Evolutionary conservation across 2,329 filamentous ascomycete species (phyloP), one percentile per base, ranked within the genome.

Genomic region (Dothidotthia symphoricarpi): DNA sequence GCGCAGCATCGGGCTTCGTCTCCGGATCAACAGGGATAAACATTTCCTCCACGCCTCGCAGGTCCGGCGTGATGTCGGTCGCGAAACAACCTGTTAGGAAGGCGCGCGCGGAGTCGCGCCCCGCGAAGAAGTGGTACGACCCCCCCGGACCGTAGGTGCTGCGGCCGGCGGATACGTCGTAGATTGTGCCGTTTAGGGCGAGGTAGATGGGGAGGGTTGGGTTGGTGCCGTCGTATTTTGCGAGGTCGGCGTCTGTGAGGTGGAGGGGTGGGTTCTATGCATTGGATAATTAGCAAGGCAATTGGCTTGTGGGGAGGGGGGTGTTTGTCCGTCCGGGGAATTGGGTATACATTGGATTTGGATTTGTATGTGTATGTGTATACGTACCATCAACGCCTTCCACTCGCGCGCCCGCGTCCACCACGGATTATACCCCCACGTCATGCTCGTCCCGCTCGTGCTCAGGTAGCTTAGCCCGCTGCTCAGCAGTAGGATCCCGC

Each of bases 31-130:
- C 63, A 1, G 81, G 79, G 2, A 83, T 66, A 69, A 81, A 97
- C 79, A 94, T 93, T 47, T 83, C 78, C 70, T 97, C 93, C 4
- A 88, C 84, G 30, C 93, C 93, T 45, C 86, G 80, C 64, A 96
- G 71, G 70, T 98, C 93, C 3, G 86, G 77, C 2, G 83, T 93
- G 22, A 83, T 74, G 73, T 98, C 93, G 48, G 88, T 84, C 26
- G 80, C 73, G 71, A 98, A 98, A 68, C 93, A 98, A 13, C 88
- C 88, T 2, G 93, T 97, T 14, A 98, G 82, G 67, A 89, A 98
- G 14, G 84, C 88, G 32, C 93, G 84, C 11, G 86, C 82, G 24
- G 91, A 90, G 68, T 98, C 93, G 46, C 77, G 77, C 44, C 91
- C 93, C 0, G 89, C 81, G 67, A 98, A 95, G 70, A 85, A 83